phyloP scores from a whole-genome alignment of 225 moss, liverwort and hornwort genomes.

The Physcomitrium patens region DNA sequence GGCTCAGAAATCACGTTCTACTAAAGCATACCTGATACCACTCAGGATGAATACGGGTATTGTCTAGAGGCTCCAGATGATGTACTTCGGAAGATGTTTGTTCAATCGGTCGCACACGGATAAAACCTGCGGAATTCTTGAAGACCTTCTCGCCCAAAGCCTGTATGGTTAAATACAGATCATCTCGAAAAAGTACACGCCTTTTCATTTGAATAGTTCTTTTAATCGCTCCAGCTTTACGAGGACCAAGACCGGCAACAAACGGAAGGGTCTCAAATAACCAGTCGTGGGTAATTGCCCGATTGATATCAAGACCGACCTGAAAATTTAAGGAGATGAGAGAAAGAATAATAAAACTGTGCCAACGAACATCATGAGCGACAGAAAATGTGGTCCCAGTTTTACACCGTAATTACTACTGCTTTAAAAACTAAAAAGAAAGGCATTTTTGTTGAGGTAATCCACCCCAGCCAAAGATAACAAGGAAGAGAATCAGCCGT shows the following conservation, averaged over 20 bases:
- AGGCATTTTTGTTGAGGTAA: neutral
- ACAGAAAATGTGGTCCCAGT: slow-evolving; percentile 17
- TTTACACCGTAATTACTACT: neutral
- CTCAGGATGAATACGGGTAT: slow-evolving; percentile 92
- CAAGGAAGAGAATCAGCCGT: neutral
- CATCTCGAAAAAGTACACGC: slow-evolving; percentile 74
- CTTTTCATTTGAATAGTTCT: slow-evolving; percentile 72
- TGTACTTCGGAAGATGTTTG: slow-evolving; percentile 69
- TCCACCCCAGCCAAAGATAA: slow-evolving; percentile 7
- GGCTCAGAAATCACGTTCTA: slow-evolving; percentile 12
- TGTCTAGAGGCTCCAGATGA: slow-evolving; percentile 78
- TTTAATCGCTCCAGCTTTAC: slow-evolving; percentile 82
- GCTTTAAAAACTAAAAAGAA: neutral
- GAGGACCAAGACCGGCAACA: slow-evolving; percentile 90
- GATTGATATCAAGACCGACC: slow-evolving; percentile 93
- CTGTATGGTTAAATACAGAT: slow-evolving; percentile 57
- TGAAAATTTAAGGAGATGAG: slow-evolving; percentile 41
- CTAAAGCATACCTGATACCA: slow-evolving; percentile 64
- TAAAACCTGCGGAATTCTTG: slow-evolving; percentile 85
- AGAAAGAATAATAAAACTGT: slow-evolving; percentile 16
- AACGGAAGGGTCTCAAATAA: slow-evolving; percentile 88
- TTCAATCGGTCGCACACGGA: slow-evolving; percentile 81
- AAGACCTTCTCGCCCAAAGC: slow-evolving; percentile 79
- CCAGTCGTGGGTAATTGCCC: slow-evolving; percentile 86
- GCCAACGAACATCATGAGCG: slow-evolving; percentile 8